Percentiles rank a stretch among this genome's conserved stretches.
These are phyloP conservation scores for Pichia ethanolica DNA, from an alignment of 805 yeast genomes.

Conservation along the genomic window DNA sequence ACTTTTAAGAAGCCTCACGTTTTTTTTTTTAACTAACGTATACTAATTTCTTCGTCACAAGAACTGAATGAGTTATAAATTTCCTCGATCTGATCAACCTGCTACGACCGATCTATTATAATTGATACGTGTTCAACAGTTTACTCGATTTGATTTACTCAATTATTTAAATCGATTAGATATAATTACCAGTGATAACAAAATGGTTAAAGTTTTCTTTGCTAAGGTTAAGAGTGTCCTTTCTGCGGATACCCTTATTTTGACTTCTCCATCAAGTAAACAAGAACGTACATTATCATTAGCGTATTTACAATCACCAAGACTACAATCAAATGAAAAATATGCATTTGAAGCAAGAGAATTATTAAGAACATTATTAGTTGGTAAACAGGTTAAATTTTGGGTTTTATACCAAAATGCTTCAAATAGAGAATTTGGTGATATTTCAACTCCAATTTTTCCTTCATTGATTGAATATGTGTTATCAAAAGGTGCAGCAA, in stretches of 20 bases:
- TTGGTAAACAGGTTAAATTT: slow-evolving; percentile 60
- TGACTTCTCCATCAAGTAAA: slow-evolving; percentile 44
- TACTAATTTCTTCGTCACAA: no score
- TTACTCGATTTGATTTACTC: no score
- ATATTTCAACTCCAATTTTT: slow-evolving; percentile 57
- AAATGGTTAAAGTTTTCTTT: slow-evolving; percentile 28
- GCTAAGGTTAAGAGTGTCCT: slow-evolving; percentile 67
- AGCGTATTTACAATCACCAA: slow-evolving; percentile 57
- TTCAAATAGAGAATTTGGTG: slow-evolving; percentile 63
- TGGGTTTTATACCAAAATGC: slow-evolving; percentile 47
- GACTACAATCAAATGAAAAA: slow-evolving; percentile 37
- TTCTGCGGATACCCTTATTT: slow-evolving; percentile 63
- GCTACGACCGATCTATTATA: no score
- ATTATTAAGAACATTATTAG: slow-evolving; percentile 47
- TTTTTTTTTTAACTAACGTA: no score
- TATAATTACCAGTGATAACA: no score
- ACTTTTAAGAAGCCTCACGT: no score
- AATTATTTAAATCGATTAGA: no score
- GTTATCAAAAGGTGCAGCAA: slow-evolving; percentile 53
- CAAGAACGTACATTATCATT: slow-evolving; percentile 59
- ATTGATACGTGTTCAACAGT: no score
- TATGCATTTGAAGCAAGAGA: slow-evolving; percentile 56
- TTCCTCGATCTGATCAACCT: no score
- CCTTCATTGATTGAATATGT: slow-evolving; percentile 49
- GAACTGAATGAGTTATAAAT: no score